A percentile compares a stretch with the other conserved stretches of the same genome.
Evolutionary conservation across 441 rosid species (phyloP).

Genomic region (Rhodomyrtus psidioides): DNA sequence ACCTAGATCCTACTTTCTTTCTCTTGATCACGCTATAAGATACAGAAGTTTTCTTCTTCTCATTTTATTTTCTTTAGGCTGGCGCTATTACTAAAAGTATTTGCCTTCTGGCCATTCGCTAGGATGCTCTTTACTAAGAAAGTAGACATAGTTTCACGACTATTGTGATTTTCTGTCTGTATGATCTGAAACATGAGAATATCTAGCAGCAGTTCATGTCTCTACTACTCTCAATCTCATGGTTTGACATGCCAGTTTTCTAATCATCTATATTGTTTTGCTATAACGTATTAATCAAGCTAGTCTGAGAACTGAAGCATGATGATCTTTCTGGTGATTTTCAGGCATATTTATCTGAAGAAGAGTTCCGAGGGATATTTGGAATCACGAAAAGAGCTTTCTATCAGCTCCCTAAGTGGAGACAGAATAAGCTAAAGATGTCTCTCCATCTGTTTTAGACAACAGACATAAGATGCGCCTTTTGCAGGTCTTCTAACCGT

Average conservation of each 20-base stretch:
- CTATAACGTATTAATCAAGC: neutral
- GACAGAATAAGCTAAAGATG: constrained; percentile 71
- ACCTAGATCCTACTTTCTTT: neutral
- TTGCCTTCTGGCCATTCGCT: neutral
- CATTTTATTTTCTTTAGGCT: neutral
- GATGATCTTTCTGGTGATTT: neutral
- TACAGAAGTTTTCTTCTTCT: neutral
- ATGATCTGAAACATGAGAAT: neutral
- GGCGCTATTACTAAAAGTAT: neutral
- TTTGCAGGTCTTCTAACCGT: neutral
- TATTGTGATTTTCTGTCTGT: neutral
- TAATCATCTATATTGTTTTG: neutral
- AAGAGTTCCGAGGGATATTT: constrained; percentile 59
- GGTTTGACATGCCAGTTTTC: neutral
- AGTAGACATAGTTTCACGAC: neutral
- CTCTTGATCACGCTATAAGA: neutral
- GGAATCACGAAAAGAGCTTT: constrained; percentile 47
- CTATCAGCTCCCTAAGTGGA: constrained; percentile 70
- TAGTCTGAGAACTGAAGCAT: neutral
- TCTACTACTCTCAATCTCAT: neutral
- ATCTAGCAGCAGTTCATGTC: neutral
- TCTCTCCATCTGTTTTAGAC: constrained; percentile 49
- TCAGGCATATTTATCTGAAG: constrained; percentile 58
- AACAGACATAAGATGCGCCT: neutral
- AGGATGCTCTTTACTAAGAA: neutral